Base-by-base conservation (phyloP, 106 monocot genomes). In the Platanthera guangdongensis region DNA sequence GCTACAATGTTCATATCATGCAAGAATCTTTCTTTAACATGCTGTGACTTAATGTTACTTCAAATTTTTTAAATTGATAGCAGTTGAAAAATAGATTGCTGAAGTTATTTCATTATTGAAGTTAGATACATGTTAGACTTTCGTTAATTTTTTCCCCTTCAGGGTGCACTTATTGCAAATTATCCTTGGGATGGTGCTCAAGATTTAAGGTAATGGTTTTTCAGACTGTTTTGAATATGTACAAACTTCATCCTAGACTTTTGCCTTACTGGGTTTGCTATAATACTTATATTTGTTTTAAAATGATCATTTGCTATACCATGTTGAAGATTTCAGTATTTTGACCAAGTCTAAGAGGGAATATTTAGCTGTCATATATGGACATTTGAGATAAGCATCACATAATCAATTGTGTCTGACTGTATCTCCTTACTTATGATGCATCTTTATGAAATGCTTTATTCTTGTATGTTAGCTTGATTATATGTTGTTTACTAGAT, bases 131-230 rank as follows among this genome's bases (percentile, higher is more conserved):
- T 47, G 70, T 47, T 15, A 69, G 13, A 9, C 49, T 47, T 80
- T 63, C 4, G 13, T 60, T 57, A 21, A 22, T 72, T n/a, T 67
- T 81, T 81, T 85, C 52, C 30, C 25, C 65, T 65, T 11, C 76
- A 97, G 97, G 97, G 97, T 86, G 97, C 97, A 32, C 91, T 97
- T 81, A 94, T 97, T 77, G 97, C 89, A 84, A 97, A 97, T 86
- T 97, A 97, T 88, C 97, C 97, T 71, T 97, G 97, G 97, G 97
- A 97, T 88, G 97, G 97, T 30, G 81, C 91, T 50, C 63, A 78
- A 84, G 87, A 97, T 75, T 70, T 81, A 79, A 90, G 89, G 97
- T 94, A 76, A 70, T 68, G 2, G 51, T 46, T 57, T 59, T 57
- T 30, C 22, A 65, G 65, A 65, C 11, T 25, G 32, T 32, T 32